Evolutionary conservation across 208 protist species (phyloP).

Genomic region (Wallacemonas sp.): DNA sequence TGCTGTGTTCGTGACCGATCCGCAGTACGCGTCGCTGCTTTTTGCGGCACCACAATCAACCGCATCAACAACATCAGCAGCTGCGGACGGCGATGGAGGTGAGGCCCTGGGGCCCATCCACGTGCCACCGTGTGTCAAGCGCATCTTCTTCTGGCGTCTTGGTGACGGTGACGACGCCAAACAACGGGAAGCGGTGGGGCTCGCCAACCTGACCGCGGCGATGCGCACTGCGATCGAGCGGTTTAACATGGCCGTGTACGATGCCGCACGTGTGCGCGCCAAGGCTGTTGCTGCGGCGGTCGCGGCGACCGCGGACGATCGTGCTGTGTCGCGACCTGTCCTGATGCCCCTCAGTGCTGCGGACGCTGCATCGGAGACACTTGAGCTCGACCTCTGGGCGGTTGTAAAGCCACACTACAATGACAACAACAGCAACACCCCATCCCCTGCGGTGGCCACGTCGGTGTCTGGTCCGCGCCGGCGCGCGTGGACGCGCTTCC

Average conservation of each 20-base stretch:
- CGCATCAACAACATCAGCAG: background rate
- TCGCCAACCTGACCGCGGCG: background rate
- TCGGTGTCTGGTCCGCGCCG: no score
- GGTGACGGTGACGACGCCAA: slow-evolving; percentile 4
- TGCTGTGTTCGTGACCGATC: slow-evolving; percentile 40
- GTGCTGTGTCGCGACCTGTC: background rate
- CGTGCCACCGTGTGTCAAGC: slow-evolving; percentile 42
- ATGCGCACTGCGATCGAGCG: background rate
- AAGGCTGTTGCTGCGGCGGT: no score
- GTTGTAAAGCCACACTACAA: background rate
- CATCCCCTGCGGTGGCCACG: no score
- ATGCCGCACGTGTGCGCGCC: no score
- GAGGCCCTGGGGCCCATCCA: slow-evolving; percentile 15
- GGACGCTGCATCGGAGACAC: background rate
- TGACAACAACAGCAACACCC: no score
- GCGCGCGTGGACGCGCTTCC: background rate
- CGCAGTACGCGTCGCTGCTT: slow-evolving; percentile 40
- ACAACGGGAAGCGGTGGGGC: no score
- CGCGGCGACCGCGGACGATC: no score
- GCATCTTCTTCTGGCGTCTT: slow-evolving; percentile 59
- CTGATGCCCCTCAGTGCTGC: background rate
- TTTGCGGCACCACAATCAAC: slow-evolving; percentile 28
- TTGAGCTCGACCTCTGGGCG: background rate
- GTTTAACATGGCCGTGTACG: background rate
- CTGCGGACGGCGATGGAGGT: background rate